Base-by-base conservation (phyloP, 441 rosid genomes). In the Francoa sonchifolia region DNA sequence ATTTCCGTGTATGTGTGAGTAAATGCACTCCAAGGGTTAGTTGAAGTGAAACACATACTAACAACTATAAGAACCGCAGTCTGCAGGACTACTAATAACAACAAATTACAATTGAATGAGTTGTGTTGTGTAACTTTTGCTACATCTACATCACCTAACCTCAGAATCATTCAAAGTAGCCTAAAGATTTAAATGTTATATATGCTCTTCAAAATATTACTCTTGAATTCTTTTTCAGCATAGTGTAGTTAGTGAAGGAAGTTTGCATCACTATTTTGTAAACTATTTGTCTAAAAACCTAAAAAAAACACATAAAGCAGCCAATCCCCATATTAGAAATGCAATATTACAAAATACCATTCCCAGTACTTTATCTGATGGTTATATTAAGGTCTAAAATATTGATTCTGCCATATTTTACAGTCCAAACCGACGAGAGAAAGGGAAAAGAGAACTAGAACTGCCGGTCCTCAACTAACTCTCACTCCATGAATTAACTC, bases 401-500 rank as follows among this genome's bases (percentile, higher is more conserved):
- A 32, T 42, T 23, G 47, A 40, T 15, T 17, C 25, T 8, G 27
- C 19, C 44, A 20, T 29, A 42, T 21, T 43, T 33, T 26, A 43
- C 8, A 8, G 32, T 36, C 40, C 47, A 52, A 39, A 42, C 17
- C 18, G 12, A 8, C 18, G 9, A 17, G 35, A 42, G 39, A 26
- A 19, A n/a, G 5, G 14, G 2, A 6, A 11, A 33, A n/a, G 21
- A 21, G 27, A 25, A 11, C 39, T 48, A 21, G 33, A 71, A 41
- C 77, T 55, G 58, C 61, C 71, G 34, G 56, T 66, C 76, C 44
- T 42, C 56, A 54, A 54, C 60, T 62, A 70, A 50, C 57, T 61
- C 47, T 19, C 40, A 20, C 11, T 40, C 3, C 25, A n/a, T n/a
- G n/a, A n/a, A n/a, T n/a, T n/a, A n/a, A n/a, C n/a, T n/a, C n/a